Evolutionary conservation across 208 protist species (phyloP).

Genomic region (Leishmania amazonensis): DNA sequence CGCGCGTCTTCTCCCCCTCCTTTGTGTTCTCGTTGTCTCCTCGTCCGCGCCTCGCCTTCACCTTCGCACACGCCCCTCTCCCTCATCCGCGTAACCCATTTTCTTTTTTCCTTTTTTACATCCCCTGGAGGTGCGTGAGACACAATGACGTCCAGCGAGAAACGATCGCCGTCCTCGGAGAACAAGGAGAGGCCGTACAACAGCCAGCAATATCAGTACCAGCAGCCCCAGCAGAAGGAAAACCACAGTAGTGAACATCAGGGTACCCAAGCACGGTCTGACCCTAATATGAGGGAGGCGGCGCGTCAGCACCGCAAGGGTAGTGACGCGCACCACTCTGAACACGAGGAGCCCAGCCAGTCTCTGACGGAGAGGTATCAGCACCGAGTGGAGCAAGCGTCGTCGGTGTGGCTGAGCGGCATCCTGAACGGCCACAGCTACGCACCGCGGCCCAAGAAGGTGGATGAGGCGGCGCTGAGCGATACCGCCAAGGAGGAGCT

Average conservation of each 20-base stretch:
- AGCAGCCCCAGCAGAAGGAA: conserved; percentile 2
- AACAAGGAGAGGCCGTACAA: background rate
- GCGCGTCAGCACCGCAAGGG: background rate
- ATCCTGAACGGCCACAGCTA: conserved; percentile 52
- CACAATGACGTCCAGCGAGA: background rate
- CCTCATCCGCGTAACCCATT: background rate
- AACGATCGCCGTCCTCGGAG: background rate
- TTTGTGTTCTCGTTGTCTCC: background rate
- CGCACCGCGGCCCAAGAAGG: conserved; percentile 48
- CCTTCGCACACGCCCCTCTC: background rate
- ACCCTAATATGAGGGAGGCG: conserved; percentile 16
- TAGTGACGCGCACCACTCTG: background rate
- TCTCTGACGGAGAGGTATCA: conserved; percentile 33
- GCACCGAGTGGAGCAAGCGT: conserved; percentile 28
- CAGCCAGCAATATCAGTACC: background rate
- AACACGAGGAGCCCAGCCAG: conserved; percentile 13
- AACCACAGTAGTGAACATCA: background rate
- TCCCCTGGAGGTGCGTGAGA: background rate
- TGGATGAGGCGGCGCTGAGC: conserved; percentile 39
- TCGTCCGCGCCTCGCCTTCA: background rate
- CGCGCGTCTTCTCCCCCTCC: background rate
- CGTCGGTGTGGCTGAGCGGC: conserved; percentile 55
- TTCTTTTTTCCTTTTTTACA: background rate
- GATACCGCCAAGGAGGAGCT: conserved; percentile 43
- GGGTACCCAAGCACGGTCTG: background rate